Percentiles rank a stretch among this genome's conserved stretches.
These are phyloP conservation scores for Hibiscus mutabilis DNA, from an alignment of 345 rosid species.

Conservation along the genomic window DNA sequence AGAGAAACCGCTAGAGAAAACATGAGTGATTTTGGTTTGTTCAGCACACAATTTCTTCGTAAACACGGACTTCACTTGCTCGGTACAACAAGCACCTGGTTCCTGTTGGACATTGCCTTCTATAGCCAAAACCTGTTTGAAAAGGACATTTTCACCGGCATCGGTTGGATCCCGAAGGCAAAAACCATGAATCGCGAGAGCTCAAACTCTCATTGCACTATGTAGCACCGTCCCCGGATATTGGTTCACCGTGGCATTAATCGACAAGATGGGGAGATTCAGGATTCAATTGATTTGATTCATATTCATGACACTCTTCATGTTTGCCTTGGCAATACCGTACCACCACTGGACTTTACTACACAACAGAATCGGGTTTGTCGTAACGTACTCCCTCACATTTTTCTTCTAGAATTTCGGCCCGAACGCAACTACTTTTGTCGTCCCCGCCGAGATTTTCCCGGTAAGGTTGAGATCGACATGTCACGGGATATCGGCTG, in stretches of 20 bases:
- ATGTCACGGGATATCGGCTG: neutral
- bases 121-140: neutral
- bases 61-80: neutral
- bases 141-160: neutral
- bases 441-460: neutral
- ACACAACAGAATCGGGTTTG: neutral
- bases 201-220: neutral
- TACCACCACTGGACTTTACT: neutral
- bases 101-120: neutral
- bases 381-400: neutral
- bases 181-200: neutral
- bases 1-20: neutral
- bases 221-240: neutral
- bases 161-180: neutral
- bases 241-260: neutral
- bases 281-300: neutral
- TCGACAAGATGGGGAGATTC: neutral
- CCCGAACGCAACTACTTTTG: neutral
- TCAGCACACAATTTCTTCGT: neutral
- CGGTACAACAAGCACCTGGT: neutral
- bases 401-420: neutral
- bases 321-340: neutral
- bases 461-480: neutral
- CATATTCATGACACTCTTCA: neutral
- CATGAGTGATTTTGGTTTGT: neutral